Evolutionary conservation across 441 rosid species (phyloP).

Genomic region (Syzygium syzygioides): DNA sequence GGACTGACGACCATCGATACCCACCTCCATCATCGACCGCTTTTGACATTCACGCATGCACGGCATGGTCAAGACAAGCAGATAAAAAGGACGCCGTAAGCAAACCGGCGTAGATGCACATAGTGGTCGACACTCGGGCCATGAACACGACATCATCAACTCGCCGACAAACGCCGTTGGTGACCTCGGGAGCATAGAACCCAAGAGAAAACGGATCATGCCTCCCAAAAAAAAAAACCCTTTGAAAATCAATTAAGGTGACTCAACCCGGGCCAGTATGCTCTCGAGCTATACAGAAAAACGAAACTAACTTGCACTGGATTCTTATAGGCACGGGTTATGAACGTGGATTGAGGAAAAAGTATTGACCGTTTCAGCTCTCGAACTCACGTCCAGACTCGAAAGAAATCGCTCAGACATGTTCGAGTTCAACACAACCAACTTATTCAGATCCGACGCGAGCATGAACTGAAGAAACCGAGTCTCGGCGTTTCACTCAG

Average conservation of each 20-base stretch:
- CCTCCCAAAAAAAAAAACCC: background rate
- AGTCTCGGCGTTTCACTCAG: background rate
- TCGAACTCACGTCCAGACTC: background rate
- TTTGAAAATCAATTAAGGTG: background rate
- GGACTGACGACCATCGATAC: background rate
- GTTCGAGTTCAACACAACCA: background rate
- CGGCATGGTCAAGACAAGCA: background rate
- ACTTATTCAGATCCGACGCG: background rate
- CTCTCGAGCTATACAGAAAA: background rate
- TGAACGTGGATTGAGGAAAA: background rate
- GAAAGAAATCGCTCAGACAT: background rate
- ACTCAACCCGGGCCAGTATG: background rate
- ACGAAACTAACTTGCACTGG: fast-evolving
- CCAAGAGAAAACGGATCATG: background rate
- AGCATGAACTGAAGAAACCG: background rate
- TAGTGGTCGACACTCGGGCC: background rate
- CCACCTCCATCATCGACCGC: background rate
- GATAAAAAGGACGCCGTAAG: background rate
- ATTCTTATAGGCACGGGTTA: background rate
- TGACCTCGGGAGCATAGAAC: background rate
- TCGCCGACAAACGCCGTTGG: background rate
- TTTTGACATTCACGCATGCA: background rate
- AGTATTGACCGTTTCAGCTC: background rate
- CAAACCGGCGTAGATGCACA: background rate
- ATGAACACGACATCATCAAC: background rate